Percentiles rank a stretch among this genome's conserved stretches.
phyloP scores from a whole-genome alignment of 805 yeast genomes.

The Wickerhamomyces mucosus region DNA sequence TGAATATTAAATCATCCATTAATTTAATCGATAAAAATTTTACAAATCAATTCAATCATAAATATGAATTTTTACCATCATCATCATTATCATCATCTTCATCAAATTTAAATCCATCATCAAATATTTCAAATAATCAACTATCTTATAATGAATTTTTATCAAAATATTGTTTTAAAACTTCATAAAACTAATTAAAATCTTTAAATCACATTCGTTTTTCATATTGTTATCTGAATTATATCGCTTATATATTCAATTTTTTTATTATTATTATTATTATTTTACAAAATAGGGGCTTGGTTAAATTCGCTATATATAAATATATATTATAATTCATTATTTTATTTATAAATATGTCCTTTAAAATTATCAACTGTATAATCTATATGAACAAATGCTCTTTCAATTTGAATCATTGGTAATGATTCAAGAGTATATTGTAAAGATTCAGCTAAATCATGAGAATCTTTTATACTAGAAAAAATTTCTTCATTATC shows the following conservation, averaged over 20 bases:
- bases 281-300: too few species aligned
- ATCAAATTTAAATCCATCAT: slow-evolving; percentile 3
- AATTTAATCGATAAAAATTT: slow-evolving; percentile 4
- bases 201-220: too few species aligned
- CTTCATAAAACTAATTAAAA: not conserved
- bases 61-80: not conserved
- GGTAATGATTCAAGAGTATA: slow-evolving; percentile 74
- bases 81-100: slow-evolving; percentile 7
- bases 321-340: too few species aligned
- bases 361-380: slow-evolving; percentile 30
- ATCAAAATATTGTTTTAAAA: slow-evolving; percentile 10
- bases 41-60: slow-evolving; percentile 5
- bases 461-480: slow-evolving; percentile 61
- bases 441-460: slow-evolving; percentile 73
- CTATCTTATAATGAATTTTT: slow-evolving; percentile 10
- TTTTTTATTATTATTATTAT: too few species aligned
- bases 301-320: too few species aligned
- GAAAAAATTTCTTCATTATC: slow-evolving; percentile 22
- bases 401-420: slow-evolving; percentile 65
- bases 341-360: slow-evolving; percentile 16
- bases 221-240: too few species aligned
- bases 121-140: slow-evolving; percentile 3
- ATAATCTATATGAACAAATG: slow-evolving; percentile 73
- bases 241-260: too few species aligned
- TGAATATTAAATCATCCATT: slow-evolving; percentile 3